Conservation (phyloP, 768 basidiomycete species). For the Cubamyces sp. region DNA sequence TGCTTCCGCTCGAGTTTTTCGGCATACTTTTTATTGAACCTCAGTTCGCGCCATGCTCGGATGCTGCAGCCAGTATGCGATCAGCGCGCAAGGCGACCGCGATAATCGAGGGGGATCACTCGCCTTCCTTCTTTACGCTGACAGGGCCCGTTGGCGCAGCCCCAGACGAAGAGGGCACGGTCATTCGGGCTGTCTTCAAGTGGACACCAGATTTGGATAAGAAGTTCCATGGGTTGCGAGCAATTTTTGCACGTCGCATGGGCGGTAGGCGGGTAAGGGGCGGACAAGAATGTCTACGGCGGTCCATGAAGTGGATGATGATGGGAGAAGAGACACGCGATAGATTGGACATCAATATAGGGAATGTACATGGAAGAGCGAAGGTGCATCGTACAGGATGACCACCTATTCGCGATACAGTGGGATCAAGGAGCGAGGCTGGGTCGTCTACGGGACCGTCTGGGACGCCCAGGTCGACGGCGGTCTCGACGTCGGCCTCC, state of each 20-base stretch:
- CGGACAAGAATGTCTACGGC: slow-evolving; percentile 71
- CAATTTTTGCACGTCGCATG: slow-evolving; percentile 77
- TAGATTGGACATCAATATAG: slow-evolving; percentile 40
- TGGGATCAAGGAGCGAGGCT: slow-evolving; percentile 69
- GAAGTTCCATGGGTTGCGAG: slow-evolving; percentile 73
- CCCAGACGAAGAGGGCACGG: slow-evolving; percentile 85
- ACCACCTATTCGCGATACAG: slow-evolving; percentile 90
- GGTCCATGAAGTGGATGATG: neutral
- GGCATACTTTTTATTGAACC: slow-evolving; percentile 76
- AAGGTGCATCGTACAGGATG: slow-evolving; percentile 78
- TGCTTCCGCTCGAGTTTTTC: slow-evolving; percentile 66
- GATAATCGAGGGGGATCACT: neutral
- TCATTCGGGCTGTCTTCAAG: slow-evolving; percentile 86
- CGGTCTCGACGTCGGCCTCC: slow-evolving; percentile 61
- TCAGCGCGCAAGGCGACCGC: neutral
- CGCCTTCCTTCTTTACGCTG: slow-evolving; percentile 81
- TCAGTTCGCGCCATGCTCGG: slow-evolving; percentile 79
- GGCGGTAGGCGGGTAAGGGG: slow-evolving; percentile 63
- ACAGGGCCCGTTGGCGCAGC: slow-evolving; percentile 69
- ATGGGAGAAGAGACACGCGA: slow-evolving; percentile 29
- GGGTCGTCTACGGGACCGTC: slow-evolving; percentile 67
- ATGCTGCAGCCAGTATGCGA: slow-evolving; percentile 51
- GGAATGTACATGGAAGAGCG: slow-evolving; percentile 48
- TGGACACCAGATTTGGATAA: slow-evolving; percentile 90
- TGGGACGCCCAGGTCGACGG: slow-evolving; percentile 79